A percentile compares a stretch with the other conserved stretches of the same genome.
These are phyloP conservation scores for Fusarium sp. DNA, from an alignment of 2,329 filamentous ascomycete genomes.

Conservation along the genomic window DNA sequence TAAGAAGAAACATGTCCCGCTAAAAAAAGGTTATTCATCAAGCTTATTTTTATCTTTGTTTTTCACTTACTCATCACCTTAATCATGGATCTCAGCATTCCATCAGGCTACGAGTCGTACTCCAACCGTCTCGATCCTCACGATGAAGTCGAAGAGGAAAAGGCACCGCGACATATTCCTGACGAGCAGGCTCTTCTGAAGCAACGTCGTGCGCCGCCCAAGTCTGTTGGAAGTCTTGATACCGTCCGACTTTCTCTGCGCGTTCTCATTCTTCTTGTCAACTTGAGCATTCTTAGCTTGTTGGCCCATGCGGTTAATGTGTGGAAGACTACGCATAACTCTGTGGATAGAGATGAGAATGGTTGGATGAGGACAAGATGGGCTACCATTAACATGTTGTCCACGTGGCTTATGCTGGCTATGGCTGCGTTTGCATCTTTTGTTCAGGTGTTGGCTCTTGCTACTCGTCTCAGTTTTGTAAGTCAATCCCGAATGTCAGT, in stretches of 20 bases:
- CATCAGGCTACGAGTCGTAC: constrained; percentile 13
- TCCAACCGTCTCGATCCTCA: constrained; percentile 18
- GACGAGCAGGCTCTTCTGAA: constrained; percentile 3
- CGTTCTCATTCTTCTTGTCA: background rate
- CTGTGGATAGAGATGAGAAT: constrained; percentile 13
- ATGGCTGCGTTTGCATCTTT: background rate
- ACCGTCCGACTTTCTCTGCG: constrained; percentile 1
- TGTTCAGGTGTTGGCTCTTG: background rate
- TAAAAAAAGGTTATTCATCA: background rate
- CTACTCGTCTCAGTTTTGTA: background rate
- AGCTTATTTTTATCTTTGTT: background rate
- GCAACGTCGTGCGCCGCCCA: background rate
- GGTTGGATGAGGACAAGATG: constrained; percentile 14
- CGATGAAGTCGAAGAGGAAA: constrained; percentile 1
- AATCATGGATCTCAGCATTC: constrained; percentile 7
- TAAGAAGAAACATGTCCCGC: background rate
- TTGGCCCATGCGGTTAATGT: background rate
- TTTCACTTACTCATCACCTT: background rate
- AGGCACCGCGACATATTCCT: background rate
- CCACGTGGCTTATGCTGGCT: constrained; percentile 15
- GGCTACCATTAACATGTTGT: constrained; percentile 8
- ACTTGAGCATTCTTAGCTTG: constrained; percentile 8
- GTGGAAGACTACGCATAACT: constrained; percentile 17
- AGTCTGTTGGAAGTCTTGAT: background rate
- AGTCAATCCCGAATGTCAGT: background rate